Percentiles rank a stretch among this genome's conserved stretches.
Conservation (phyloP, 2,329 filamentous ascomycete genomes). For the Daldinia sp. region DNA sequence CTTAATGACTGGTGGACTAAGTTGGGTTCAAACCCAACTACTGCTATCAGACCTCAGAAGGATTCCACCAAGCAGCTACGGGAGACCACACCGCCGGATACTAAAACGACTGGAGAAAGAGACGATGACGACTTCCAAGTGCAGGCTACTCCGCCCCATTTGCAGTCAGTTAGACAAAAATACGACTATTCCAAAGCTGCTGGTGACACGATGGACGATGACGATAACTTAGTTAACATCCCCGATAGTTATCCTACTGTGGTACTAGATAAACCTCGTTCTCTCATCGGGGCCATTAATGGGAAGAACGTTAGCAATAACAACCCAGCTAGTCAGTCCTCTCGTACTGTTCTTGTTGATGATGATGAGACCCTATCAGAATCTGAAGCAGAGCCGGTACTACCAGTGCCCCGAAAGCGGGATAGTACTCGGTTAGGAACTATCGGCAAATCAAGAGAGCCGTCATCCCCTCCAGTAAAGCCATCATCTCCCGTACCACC, state of each 20-base stretch:
- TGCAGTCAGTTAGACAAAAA: constrained; percentile 48
- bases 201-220: constrained; percentile 39
- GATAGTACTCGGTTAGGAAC: constrained; percentile 37
- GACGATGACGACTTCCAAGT: constrained; percentile 66
- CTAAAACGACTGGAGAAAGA: constrained; percentile 46
- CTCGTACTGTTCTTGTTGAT: constrained; percentile 41
- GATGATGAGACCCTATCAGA: constrained; percentile 51
- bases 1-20: constrained; percentile 65
- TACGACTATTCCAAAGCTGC: constrained; percentile 28
- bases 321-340: constrained; percentile 43
- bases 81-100: constrained; percentile 34
- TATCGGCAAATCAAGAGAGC: constrained; percentile 47
- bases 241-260: constrained; percentile 40
- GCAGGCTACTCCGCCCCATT: constrained; percentile 60
- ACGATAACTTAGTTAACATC: constrained; percentile 38
- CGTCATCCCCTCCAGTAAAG: constrained; percentile 46
- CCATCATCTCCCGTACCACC: constrained; percentile 42
- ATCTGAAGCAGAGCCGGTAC: constrained; percentile 45
- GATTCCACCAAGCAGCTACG: constrained; percentile 30
- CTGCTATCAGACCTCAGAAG: constrained; percentile 40
- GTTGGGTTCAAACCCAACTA: constrained; percentile 52
- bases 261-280: constrained; percentile 31
- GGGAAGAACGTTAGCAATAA: constrained; percentile 24
- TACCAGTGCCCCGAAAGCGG: constrained; percentile 31
- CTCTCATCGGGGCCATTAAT: constrained; percentile 44